A percentile compares a stretch with the other conserved stretches of the same genome.
phyloP scores from a whole-genome alignment of 371 early-diverging fungal species.

The Mortierella sp. region DNA sequence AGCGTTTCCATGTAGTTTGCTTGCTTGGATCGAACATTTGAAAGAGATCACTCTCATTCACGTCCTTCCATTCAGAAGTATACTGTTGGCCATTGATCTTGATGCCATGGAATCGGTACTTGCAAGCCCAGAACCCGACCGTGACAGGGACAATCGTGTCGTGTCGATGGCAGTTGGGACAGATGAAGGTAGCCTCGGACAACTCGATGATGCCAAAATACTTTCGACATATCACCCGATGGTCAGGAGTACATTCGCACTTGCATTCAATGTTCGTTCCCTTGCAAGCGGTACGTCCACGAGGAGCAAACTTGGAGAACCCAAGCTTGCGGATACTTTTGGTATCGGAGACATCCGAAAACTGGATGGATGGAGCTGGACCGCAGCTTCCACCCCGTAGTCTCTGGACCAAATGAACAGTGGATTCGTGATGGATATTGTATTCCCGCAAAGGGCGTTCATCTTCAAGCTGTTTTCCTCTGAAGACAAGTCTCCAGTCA shows the following conservation, averaged over 20 bases:
- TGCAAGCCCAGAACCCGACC: slow-evolving; percentile 14
- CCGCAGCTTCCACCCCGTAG: slow-evolving; percentile 73
- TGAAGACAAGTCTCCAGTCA: slow-evolving; percentile 64
- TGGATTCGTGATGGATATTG: slow-evolving; percentile 73
- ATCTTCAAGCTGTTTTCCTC: slow-evolving; percentile 89
- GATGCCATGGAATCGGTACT: slow-evolving; percentile 25
- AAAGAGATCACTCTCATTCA: not conserved
- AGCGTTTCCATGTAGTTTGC: slow-evolving; percentile 8
- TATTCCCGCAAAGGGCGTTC: slow-evolving; percentile 55
- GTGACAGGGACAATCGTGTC: slow-evolving; percentile 6
- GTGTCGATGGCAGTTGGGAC: slow-evolving; percentile 10
- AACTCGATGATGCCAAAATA: slow-evolving; percentile 11
- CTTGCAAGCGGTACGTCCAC: not conserved
- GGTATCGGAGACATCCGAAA: slow-evolving; percentile 10
- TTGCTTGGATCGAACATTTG: slow-evolving; percentile 6
- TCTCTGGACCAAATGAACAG: slow-evolving; percentile 85
- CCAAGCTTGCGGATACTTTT: not conserved
- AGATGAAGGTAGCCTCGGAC: not conserved
- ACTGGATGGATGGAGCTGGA: not conserved
- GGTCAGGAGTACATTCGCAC: slow-evolving; percentile 5
- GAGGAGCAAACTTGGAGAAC: not conserved
- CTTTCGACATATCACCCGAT: not conserved
- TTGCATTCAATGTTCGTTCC: slow-evolving; percentile 16
- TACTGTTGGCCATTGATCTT: slow-evolving; percentile 8
- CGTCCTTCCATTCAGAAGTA: slow-evolving; percentile 7